These are phyloP conservation scores for Pedinophyceae sp. DNA, from an alignment of 139 green algal genomes.

Conservation along the genomic window DNA sequence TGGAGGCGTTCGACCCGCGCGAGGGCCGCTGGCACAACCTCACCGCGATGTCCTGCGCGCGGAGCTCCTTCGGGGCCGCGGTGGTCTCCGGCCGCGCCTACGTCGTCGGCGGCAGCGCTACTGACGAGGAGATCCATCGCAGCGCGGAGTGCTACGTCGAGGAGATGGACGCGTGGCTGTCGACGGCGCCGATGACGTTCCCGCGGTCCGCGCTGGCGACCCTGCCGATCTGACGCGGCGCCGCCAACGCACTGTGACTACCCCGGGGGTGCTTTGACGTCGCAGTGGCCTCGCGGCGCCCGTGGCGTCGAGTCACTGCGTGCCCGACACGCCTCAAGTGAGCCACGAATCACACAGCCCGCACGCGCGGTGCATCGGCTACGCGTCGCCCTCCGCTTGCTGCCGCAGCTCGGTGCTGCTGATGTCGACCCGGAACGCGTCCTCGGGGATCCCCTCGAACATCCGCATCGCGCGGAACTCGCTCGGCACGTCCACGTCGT, in stretches of 20 bases:
- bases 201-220: too few relatives aligned
- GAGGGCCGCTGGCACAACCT: constrained; percentile 37
- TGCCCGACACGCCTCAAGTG: too few relatives aligned
- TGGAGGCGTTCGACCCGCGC: constrained; percentile 44
- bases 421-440: constrained; percentile 44
- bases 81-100: constrained; percentile 29
- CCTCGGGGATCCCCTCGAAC: constrained; percentile 39
- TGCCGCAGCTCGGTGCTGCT: constrained; percentile 50
- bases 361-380: too few relatives aligned
- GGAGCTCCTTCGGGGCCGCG: constrained; percentile 31
- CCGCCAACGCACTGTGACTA: too few relatives aligned
- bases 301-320: too few relatives aligned
- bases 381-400: constrained; percentile 2
- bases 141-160: constrained; percentile 19
- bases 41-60: constrained; percentile 18
- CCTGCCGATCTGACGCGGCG: too few relatives aligned
- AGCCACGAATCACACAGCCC: too few relatives aligned
- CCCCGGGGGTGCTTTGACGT: too few relatives aligned
- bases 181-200: constrained; percentile 18
- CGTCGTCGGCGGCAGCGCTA: constrained; percentile 30
- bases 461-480: constrained; percentile 28
- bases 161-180: constrained; percentile 20
- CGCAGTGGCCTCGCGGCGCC: too few relatives aligned
- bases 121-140: constrained; percentile 15
- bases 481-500: constrained; percentile 33